Evolutionary conservation across 169 alveolate genomes (phyloP).

Genomic region (Eimeria praecox): DNA sequence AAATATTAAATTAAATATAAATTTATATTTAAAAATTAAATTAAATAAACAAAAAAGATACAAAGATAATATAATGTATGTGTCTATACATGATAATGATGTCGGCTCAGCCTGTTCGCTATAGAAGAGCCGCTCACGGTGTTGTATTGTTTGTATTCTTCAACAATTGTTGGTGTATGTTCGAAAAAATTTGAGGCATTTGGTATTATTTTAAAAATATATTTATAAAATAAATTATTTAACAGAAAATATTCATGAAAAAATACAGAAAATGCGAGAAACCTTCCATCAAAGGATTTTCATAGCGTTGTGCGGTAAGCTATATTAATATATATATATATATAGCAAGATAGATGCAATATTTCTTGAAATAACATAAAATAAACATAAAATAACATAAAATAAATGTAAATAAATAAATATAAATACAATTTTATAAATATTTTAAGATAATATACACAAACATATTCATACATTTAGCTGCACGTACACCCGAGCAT

Average conservation of each 20-base stretch:
- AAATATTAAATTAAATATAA: neutral
- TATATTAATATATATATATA: no score
- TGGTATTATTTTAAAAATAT: neutral
- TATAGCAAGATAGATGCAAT: no score
- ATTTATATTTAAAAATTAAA: neutral
- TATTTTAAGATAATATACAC: neutral
- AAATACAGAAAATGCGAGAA: constrained; percentile 23
- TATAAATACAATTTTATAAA: no score
- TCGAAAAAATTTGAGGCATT: neutral
- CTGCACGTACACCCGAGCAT: neutral
- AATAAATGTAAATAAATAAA: neutral
- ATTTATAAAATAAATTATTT: neutral
- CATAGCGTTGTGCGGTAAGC: constrained; percentile 47
- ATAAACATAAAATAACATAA: neutral
- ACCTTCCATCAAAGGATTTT: constrained; percentile 19
- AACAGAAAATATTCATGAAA: neutral
- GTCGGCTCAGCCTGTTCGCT: no score
- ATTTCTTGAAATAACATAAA: neutral
- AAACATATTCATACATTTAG: neutral
- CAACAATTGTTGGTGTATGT: no score
- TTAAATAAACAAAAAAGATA: neutral
- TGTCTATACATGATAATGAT: neutral
- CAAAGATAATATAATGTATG: neutral
- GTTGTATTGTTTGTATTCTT: no score
- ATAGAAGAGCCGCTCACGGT: no score